Base-by-base conservation (phyloP, 2,329 filamentous ascomycete species). In the Cordyceps sp. region DNA sequence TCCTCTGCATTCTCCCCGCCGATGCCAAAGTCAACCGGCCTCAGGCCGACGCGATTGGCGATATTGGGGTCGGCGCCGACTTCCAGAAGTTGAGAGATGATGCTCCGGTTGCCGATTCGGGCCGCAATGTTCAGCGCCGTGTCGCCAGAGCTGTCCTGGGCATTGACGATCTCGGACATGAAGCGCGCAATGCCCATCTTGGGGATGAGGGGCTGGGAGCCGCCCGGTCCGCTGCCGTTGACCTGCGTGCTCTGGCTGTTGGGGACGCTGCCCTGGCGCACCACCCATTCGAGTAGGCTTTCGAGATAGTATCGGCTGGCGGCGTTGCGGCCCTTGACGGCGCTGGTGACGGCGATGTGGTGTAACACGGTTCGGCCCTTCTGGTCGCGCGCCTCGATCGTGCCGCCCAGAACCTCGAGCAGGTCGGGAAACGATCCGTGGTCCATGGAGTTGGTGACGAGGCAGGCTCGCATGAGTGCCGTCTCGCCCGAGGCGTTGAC, bases 281-380 rank as follows among this genome's bases (percentile, higher is more conserved):
- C 86, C 10, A 96, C 80, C 62, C 92, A 96, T 49, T 94, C 88
- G 1, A 98, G 64, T 10, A 98, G 65, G 19, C 84, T 88, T 55
- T 98, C 90, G 2, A 98, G 71, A 46, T 98, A 98, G 51, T 96
- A 94, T 41, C 88, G 82, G 50, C 85, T 93, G 16, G 90, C 88
- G 26, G 83, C 76, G 36, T 83, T 86, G 30, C 90, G 75, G 6
- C 88, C 88, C 50, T 93, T 93, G 45, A 96, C 90, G 6, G 86
- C 90, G 38, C 86, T 94, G 13, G 90, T 92, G 22, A 96, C 75
- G 5, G 90, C 86, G 45, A 98, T 96, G 48, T 98, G 90, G 48
- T 98, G 90, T 17, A 98, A 62, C 12, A 96, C 85, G 0, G 88
- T 96, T 24, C 90, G 70, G 8, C 86, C 86, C 52, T 85, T 85